Percentiles rank a stretch among this genome's conserved stretches.
phyloP scores from a whole-genome alignment of 768 basidiomycete genomes.

The Trametes cingulata region DNA sequence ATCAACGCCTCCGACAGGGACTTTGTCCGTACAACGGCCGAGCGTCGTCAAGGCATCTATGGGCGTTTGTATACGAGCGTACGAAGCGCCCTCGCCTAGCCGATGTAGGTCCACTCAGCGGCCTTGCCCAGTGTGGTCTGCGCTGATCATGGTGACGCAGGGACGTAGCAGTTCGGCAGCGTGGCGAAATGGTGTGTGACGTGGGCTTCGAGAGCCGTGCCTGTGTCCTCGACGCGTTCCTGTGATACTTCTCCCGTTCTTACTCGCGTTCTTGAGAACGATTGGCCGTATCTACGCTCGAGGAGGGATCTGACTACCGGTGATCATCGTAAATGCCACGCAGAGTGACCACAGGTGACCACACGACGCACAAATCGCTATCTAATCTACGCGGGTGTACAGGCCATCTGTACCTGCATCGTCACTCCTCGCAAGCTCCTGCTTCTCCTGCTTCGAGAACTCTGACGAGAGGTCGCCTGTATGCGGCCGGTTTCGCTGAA shows the following conservation, averaged over 20 bases:
- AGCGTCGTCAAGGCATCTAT: not conserved
- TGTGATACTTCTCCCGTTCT: slow-evolving; percentile 1
- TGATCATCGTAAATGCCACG: slow-evolving; percentile 12
- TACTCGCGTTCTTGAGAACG: not conserved
- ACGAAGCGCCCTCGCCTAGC: not conserved
- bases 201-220: not conserved
- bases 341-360: no score
- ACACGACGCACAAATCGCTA: not conserved
- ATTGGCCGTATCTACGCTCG: slow-evolving; percentile 3
- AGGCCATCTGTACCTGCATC: no score
- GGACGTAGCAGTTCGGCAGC: not conserved
- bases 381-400: no score
- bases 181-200: not conserved
- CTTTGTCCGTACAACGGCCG: not conserved
- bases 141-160: slow-evolving; percentile 12
- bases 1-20: not conserved
- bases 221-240: not conserved
- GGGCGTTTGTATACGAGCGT: not conserved
- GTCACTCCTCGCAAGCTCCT: no score
- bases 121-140: not conserved
- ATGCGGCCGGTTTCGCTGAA: no score
- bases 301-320: slow-evolving; percentile 16
- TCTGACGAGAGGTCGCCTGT: no score
- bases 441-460: no score
- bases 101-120: not conserved